phyloP scores from a whole-genome alignment of 352 stramenopile species.

The Phytophthora lateralis region DNA sequence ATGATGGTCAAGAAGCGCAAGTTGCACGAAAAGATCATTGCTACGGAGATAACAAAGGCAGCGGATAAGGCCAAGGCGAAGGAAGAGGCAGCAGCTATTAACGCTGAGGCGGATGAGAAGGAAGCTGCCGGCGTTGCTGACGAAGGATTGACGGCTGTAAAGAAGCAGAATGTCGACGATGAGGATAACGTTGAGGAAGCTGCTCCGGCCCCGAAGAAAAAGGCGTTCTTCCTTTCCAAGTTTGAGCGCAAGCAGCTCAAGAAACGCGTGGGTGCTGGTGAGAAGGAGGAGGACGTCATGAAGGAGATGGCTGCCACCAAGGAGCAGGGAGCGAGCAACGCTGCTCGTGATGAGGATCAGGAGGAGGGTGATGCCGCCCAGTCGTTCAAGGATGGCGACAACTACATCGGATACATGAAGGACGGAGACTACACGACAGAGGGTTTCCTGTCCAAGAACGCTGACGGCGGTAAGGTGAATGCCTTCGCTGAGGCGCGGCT shows the following conservation, averaged over 20 bases:
- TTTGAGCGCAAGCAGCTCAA: constrained; percentile 95
- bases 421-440: constrained; percentile 77
- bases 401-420: constrained; percentile 90
- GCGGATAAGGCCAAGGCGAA: constrained; percentile 48
- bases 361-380: constrained; percentile 35
- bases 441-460: constrained; percentile 73
- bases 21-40: constrained; percentile 86
- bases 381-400: constrained; percentile 80
- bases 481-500: constrained; percentile 86
- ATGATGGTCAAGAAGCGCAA: constrained; percentile 91
- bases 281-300: constrained; percentile 80
- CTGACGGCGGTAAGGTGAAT: constrained; percentile 79
- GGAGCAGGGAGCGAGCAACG: constrained; percentile 29
- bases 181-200: constrained; percentile 8
- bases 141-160: constrained; percentile 8
- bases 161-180: constrained; percentile 11
- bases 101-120: constrained; percentile 38
- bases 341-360: constrained; percentile 17
- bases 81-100: constrained; percentile 35
- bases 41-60: constrained; percentile 62
- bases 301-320: constrained; percentile 60
- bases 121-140: constrained; percentile 23
- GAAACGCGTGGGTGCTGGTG: constrained; percentile 81
- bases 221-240: constrained; percentile 92
- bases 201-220: constrained; percentile 42